Evolutionary conservation across 495 filamentous ascomycete genomes (phyloP), one percentile per base, ranked within the genome.

Genomic region (Neurospora hispaniola): DNA sequence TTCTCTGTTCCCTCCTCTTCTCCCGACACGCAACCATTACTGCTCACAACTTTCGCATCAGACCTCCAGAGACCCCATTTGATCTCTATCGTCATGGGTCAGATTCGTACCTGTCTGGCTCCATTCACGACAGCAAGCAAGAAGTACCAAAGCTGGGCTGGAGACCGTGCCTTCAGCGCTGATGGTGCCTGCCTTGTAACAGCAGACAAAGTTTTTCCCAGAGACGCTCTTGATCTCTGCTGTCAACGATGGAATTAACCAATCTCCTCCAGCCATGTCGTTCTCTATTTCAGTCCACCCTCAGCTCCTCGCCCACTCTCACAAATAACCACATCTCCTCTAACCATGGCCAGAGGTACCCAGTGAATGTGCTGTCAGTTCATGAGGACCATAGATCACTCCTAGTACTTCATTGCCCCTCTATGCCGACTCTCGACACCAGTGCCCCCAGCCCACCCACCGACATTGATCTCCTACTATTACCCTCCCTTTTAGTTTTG

Each of bases 151-250:
- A 90, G 96, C 43, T 99, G 96, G 96, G 95, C 98, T 0, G 98
- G 96, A 96, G 96, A 99, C 81, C 98, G 96, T 79, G 96, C 96
- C 4, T 99, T 98, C 83, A 96, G 92, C 73, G 96, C 96, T 11
- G 96, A 99, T 79, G 94, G 91, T 42, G 96, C 96, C 0, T 99
- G 98, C 79, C 84, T 31, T 31, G 23, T 23, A 23, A 23, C 23
- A 23, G 23, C 23, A 23, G 23, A 23, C 23, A 23, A 23, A 23
- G 23, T 23, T 23, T 23, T 23, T 23, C 23, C 23, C 23, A 23
- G 23, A 23, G 42, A 16, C 14, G 3, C 11, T 11, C 41, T 42
- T 42, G 4, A 42, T 42, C 11, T 42, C 41, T 42, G 11, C 41
- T 11, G 11, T 42, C 41, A 42, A 16, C 14, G 2, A 31, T 31